Conservation (phyloP, 2,329 filamentous ascomycete species). For the Orbilia brochopaga region DNA sequence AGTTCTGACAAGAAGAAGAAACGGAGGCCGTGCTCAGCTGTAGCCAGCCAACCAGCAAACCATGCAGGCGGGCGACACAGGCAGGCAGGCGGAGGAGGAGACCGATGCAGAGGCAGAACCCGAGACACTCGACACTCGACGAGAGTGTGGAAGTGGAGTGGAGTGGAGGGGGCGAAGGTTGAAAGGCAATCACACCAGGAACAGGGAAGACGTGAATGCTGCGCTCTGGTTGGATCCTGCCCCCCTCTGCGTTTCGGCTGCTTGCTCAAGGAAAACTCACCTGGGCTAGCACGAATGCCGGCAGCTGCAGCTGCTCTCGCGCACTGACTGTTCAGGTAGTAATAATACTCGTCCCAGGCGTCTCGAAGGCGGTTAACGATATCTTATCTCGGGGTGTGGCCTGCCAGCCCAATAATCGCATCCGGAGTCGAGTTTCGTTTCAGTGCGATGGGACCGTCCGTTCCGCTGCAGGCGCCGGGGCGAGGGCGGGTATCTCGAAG, state of each 20-base stretch:
- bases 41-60: conserved; percentile 37
- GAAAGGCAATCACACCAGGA: neutral
- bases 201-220: conserved; percentile 11
- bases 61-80: conserved; percentile 32
- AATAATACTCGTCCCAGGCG: neutral
- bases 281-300: neutral
- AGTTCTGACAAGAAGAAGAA: too few relatives aligned
- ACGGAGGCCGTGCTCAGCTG: neutral
- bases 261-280: neutral
- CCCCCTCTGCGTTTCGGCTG: neutral
- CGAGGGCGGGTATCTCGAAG: conserved; percentile 9
- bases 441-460: conserved; percentile 26
- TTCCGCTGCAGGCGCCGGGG: conserved; percentile 9
- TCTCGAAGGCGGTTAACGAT: conserved; percentile 25
- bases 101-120: too few relatives aligned
- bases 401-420: neutral
- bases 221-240: conserved; percentile 11
- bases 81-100: too few relatives aligned
- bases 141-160: too few relatives aligned
- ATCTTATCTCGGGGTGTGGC: conserved; percentile 2
- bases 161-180: conserved; percentile 12
- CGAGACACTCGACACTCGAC: too few relatives aligned
- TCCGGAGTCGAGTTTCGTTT: conserved; percentile 7
- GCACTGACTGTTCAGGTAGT: neutral
- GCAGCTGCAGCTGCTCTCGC: conserved; percentile 11